These are phyloP conservation scores for Fusarium sp. DNA, from an alignment of 2,329 filamentous ascomycete species.

Conservation along the genomic window DNA sequence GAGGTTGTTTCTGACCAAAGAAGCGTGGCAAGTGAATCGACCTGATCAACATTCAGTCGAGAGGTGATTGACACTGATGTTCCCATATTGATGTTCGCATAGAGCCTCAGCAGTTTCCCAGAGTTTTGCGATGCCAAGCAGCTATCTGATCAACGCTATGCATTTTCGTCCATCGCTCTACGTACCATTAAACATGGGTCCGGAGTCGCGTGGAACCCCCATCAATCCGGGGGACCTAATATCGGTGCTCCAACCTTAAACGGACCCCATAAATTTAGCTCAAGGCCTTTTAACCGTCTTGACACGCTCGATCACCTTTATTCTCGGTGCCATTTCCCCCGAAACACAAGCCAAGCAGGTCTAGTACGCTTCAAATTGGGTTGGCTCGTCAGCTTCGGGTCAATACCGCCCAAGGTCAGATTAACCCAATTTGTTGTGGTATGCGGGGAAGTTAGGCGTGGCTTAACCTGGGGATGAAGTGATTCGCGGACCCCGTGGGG, in stretches of 20 bases:
- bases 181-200: slow-evolving; percentile 28
- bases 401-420: slow-evolving; percentile 12
- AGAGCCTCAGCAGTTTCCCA: too few species aligned
- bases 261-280: neutral
- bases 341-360: neutral
- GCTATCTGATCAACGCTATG: too few species aligned
- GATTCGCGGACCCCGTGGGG: slow-evolving; percentile 40
- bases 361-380: neutral
- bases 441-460: slow-evolving; percentile 30
- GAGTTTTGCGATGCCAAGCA: too few species aligned
- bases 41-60: neutral
- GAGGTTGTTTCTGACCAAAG: slow-evolving; percentile 2
- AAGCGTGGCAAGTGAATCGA: neutral
- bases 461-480: slow-evolving; percentile 15
- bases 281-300: neutral
- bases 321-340: slow-evolving; percentile 9
- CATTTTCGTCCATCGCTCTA: neutral
- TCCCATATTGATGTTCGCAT: too few species aligned
- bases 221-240: slow-evolving; percentile 14
- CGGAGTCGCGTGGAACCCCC: slow-evolving; percentile 15
- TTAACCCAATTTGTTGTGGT: slow-evolving; percentile 1
- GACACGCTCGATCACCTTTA: neutral
- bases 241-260: slow-evolving; percentile 25
- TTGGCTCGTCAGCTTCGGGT: slow-evolving; percentile 14
- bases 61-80: fast-evolving